phyloP scores from a whole-genome alignment of 192 early-diverging fungal species.

The Pilobolus umbonatus region DNA sequence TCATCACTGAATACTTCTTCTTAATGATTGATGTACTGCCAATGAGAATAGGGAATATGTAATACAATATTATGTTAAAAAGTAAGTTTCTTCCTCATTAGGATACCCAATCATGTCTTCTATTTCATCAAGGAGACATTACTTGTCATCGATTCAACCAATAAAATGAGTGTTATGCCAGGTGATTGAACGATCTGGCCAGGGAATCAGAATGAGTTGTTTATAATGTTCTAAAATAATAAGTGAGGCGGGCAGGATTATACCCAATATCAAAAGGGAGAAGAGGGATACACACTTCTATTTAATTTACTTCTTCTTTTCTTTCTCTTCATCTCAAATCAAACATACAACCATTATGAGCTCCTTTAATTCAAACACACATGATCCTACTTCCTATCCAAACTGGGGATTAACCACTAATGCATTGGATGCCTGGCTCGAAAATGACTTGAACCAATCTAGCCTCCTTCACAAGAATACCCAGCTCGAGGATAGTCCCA shows the following conservation, averaged over 20 bases:
- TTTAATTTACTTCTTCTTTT: constrained; percentile 3
- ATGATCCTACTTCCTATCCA: too few species aligned
- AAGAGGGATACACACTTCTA: background rate
- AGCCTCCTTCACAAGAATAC: background rate
- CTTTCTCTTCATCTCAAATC: background rate
- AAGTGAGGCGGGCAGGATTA: too few species aligned
- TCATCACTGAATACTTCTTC: too few species aligned
- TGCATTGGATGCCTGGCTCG: constrained; percentile 24
- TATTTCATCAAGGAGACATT: constrained; percentile 3
- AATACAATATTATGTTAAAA: too few species aligned
- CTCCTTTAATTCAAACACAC: constrained; percentile 1
- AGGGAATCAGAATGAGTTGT: too few species aligned
- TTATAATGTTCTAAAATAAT: too few species aligned
- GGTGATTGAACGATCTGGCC: too few species aligned
- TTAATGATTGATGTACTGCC: too few species aligned
- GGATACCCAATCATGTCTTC: constrained; percentile 19
- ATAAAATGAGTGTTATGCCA: constrained; percentile 10
- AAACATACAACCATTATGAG: constrained; percentile 2
- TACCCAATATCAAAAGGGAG: background rate
- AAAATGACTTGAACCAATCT: constrained; percentile 18
- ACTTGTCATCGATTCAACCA: constrained; percentile 23
- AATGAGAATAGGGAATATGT: too few species aligned
- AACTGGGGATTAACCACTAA: constrained; percentile 7
- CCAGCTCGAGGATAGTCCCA: background rate
- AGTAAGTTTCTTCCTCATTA: constrained; percentile 9